A percentile compares a stretch with the other conserved stretches of the same genome.
These are phyloP conservation scores for Rhizophagus prolifer DNA, from an alignment of 192 early-diverging fungal species.

Conservation along the genomic window DNA sequence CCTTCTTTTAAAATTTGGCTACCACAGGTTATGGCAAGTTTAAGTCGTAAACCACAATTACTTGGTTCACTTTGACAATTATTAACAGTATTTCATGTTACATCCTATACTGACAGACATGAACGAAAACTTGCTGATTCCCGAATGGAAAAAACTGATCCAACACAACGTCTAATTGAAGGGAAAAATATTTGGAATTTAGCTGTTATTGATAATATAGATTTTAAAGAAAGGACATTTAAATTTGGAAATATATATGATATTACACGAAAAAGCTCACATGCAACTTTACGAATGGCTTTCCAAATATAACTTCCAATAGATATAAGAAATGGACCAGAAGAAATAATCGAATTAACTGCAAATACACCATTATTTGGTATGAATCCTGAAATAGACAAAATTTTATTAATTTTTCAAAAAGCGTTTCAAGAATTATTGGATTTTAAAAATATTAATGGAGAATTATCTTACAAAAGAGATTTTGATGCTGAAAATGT, in stretches of 20 bases:
- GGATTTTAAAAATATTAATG: too few relatives aligned
- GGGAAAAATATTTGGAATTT: neutral
- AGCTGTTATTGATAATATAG: neutral
- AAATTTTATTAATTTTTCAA: too few relatives aligned
- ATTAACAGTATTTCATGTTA: neutral
- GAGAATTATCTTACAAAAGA: too few relatives aligned
- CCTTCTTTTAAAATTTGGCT: too few relatives aligned
- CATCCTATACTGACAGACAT: neutral
- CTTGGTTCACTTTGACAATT: too few relatives aligned
- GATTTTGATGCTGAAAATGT: neutral
- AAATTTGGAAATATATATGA: slow-evolving; percentile 3
- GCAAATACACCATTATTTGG: neutral
- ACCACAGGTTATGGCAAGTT: too few relatives aligned
- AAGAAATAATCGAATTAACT: neutral
- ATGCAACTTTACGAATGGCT: neutral
- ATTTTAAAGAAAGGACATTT: neutral
- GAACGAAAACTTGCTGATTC: neutral
- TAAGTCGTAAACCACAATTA: too few relatives aligned
- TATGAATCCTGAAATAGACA: neutral
- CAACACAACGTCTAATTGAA: neutral
- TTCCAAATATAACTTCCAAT: neutral
- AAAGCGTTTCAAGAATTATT: too few relatives aligned
- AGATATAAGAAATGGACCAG: neutral
- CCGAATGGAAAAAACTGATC: neutral
- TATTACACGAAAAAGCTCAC: neutral